A percentile compares a stretch with the other conserved stretches of the same genome.
phyloP scores from a whole-genome alignment of 352 stramenopile species.

The Thalassiosira livingstoniorum region DNA sequence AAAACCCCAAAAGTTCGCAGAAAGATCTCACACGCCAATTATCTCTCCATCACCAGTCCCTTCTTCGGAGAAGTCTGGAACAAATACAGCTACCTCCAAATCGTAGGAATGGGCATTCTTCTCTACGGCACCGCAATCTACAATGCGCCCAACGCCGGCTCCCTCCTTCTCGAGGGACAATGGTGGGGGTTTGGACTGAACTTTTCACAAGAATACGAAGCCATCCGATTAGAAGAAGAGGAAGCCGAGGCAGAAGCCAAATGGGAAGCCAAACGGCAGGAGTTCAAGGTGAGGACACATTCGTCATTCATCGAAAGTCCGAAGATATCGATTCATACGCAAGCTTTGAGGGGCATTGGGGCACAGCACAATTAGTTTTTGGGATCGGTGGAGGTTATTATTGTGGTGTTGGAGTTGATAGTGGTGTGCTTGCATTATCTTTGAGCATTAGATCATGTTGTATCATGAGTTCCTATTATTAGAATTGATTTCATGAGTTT shows the following conservation, averaged over 20 bases:
- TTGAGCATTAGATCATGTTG: background rate
- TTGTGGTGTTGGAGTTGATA: constrained; percentile 4
- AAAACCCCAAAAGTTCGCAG: too few species aligned
- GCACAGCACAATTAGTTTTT: constrained; percentile 37
- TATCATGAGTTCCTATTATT: too few species aligned
- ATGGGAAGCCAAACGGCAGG: constrained; percentile 61
- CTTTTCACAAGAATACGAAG: constrained; percentile 73
- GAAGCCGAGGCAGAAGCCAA: constrained; percentile 66
- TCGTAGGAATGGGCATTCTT: constrained; percentile 92
- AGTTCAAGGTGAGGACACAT: constrained; percentile 64
- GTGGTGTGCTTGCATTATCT: constrained; percentile 3
- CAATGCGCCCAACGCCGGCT: constrained; percentile 90
- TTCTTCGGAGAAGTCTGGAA: constrained; percentile 95
- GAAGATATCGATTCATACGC: constrained; percentile 70
- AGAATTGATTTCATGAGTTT: too few species aligned
- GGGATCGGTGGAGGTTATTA: background rate
- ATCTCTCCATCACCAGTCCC: too few species aligned
- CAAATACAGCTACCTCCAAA: constrained; percentile 93
- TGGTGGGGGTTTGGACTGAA: constrained; percentile 75
- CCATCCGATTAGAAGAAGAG: constrained; percentile 61
- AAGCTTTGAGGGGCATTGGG: constrained; percentile 65
- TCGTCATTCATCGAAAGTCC: constrained; percentile 73
- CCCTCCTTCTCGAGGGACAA: constrained; percentile 75
- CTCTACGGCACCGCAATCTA: constrained; percentile 96
- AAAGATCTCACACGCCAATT: too few species aligned